These are phyloP conservation scores for Lactarius quietus DNA, from an alignment of 768 basidiomycete genomes.

Conservation along the genomic window DNA sequence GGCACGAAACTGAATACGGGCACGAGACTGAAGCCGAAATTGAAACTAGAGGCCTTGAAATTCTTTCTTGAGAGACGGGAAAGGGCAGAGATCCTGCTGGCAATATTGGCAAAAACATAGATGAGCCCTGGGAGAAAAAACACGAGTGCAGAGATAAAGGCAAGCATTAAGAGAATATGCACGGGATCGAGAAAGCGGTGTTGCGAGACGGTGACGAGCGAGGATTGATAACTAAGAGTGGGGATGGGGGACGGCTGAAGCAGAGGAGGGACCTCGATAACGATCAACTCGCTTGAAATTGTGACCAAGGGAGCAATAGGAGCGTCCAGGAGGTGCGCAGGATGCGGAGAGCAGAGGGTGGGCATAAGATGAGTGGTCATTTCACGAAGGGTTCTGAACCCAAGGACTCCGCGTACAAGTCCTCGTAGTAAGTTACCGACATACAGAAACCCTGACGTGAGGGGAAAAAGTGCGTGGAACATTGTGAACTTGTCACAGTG, in stretches of 20 bases:
- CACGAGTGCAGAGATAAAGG: slow-evolving; percentile 4
- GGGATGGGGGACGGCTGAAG: background rate
- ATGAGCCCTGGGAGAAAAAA: background rate
- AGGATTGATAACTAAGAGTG: slow-evolving; percentile 5
- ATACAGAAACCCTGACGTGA: slow-evolving; percentile 12
- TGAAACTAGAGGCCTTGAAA: background rate
- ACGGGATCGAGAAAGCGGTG: slow-evolving; percentile 5
- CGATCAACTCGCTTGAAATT: background rate
- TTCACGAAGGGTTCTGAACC: slow-evolving; percentile 6
- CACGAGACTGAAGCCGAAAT: too few species aligned
- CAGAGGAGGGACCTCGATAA: background rate
- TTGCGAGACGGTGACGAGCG: background rate
- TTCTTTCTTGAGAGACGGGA: background rate
- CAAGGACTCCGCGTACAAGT: slow-evolving; percentile 9
- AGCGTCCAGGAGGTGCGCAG: background rate
- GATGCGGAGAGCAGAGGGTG: background rate
- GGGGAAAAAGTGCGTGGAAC: slow-evolving; percentile 7
- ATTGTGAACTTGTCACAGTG: slow-evolving; percentile 4
- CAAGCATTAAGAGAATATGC: background rate
- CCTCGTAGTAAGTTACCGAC: slow-evolving; percentile 5
- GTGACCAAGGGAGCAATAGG: background rate
- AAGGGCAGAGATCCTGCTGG: background rate
- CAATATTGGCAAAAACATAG: background rate
- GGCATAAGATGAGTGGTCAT: slow-evolving; percentile 3
- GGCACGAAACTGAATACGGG: background rate